Percentiles rank a stretch among this genome's conserved stretches.
phyloP scores from a whole-genome alignment of 345 rosid genomes.

The Euphorbia peplus region DNA sequence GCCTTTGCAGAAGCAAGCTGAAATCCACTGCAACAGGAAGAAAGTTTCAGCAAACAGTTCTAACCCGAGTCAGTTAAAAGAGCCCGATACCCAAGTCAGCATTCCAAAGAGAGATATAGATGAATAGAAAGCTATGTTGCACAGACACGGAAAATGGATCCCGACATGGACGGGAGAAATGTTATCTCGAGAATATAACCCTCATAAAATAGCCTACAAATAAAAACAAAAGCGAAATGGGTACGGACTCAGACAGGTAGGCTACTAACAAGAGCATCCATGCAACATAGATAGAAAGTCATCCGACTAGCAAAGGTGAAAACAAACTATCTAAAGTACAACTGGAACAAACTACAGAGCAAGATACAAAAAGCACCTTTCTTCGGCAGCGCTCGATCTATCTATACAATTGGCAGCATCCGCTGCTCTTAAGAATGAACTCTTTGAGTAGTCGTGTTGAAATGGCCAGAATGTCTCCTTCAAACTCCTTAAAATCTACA shows the following conservation, averaged over 20 bases:
- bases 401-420: constrained; percentile 47
- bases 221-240: too few species aligned
- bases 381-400: constrained; percentile 29
- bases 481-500: constrained; percentile 49
- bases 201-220: too few species aligned
- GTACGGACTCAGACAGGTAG: too few species aligned
- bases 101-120: background rate
- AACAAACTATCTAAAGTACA: background rate
- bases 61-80: background rate
- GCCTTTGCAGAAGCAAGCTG: constrained; percentile 61
- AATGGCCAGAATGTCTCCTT: constrained; percentile 73
- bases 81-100: background rate
- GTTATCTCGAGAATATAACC: too few species aligned
- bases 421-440: constrained; percentile 59
- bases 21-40: constrained; percentile 34
- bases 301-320: background rate
- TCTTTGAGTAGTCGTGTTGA: constrained; percentile 41
- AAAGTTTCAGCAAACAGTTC: background rate
- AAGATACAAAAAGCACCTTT: constrained; percentile 33
- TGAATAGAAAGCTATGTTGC: too few species aligned
- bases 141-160: too few species aligned
- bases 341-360: constrained; percentile 1
- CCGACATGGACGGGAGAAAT: too few species aligned
- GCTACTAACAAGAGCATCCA: too few species aligned
- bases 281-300: too few species aligned